These are phyloP conservation scores for Danielia reshetovae DNA, from an alignment of 805 yeast species.

Conservation along the genomic window DNA sequence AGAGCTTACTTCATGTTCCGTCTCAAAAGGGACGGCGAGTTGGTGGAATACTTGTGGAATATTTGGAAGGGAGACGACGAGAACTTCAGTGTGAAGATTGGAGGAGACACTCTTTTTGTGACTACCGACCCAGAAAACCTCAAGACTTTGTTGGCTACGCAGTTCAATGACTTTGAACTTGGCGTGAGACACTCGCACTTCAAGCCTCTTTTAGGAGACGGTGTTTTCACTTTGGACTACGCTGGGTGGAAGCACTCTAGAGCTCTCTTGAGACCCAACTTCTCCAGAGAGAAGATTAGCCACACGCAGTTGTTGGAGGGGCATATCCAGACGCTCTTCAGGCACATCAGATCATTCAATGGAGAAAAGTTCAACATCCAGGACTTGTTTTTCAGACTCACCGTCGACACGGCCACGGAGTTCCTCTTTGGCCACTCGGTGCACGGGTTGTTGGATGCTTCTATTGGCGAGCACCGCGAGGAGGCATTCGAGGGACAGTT, in stretches of 20 bases:
- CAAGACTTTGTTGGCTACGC: slow-evolving; percentile 36
- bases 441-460: slow-evolving; percentile 3
- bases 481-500: slow-evolving; percentile 10
- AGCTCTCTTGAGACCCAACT: slow-evolving; percentile 36
- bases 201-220: slow-evolving; percentile 33
- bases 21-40: slow-evolving; percentile 5
- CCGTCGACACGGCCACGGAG: slow-evolving; percentile 15
- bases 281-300: slow-evolving; percentile 35
- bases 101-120: slow-evolving; percentile 5
- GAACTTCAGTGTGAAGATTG: slow-evolving; percentile 4
- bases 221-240: slow-evolving; percentile 36
- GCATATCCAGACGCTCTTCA: slow-evolving; percentile 24
- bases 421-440: slow-evolving; percentile 14
- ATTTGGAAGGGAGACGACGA: slow-evolving; percentile 7
- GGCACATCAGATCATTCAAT: slow-evolving; percentile 14
- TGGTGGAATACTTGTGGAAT: slow-evolving; percentile 7
- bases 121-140: slow-evolving; percentile 36
- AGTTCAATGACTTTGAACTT: slow-evolving; percentile 32
- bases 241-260: slow-evolving; percentile 38
- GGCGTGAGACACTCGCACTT: slow-evolving; percentile 31
- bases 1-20: not conserved
- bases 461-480: slow-evolving; percentile 2
- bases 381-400: slow-evolving; percentile 11
- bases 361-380: slow-evolving; percentile 13
- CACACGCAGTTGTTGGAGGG: slow-evolving; percentile 33